phyloP scores from a whole-genome alignment of 1,284 basidiomycete species.

The Boletus nobilissimus region DNA sequence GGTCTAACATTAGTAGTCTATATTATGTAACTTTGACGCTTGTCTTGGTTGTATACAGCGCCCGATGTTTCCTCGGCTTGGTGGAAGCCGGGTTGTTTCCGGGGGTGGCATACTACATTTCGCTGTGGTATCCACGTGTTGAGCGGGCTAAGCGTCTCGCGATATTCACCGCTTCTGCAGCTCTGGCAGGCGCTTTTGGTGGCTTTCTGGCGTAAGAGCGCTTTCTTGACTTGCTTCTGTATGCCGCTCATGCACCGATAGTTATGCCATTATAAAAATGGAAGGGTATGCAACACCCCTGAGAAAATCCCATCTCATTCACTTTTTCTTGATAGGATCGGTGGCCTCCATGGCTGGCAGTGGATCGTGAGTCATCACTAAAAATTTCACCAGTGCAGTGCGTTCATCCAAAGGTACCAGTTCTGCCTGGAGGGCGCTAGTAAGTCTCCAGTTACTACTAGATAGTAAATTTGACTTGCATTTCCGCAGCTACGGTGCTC shows the following conservation, averaged over 20 bases:
- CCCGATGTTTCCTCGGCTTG: too few relatives aligned
- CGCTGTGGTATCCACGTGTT: too few relatives aligned
- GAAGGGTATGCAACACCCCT: slow-evolving; percentile 47
- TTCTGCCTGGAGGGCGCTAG: slow-evolving; percentile 49
- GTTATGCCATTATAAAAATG: slow-evolving; percentile 48
- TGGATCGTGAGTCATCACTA: slow-evolving; percentile 57
- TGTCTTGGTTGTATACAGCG: too few relatives aligned
- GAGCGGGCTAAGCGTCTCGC: too few relatives aligned
- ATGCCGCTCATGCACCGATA: slow-evolving; percentile 18
- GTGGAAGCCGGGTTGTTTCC: too few relatives aligned
- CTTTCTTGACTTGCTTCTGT: neutral
- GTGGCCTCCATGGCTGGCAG: slow-evolving; percentile 54
- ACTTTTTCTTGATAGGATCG: slow-evolving; percentile 45
- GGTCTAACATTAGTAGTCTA: too few relatives aligned
- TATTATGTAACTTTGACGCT: too few relatives aligned
- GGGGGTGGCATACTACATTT: too few relatives aligned
- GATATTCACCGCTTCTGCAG: too few relatives aligned
- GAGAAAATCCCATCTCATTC: slow-evolving; percentile 6
- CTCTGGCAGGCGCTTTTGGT: too few relatives aligned
- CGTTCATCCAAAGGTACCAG: slow-evolving; percentile 31
- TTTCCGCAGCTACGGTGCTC: slow-evolving; percentile 48
- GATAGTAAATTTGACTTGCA: neutral
- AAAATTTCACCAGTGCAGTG: neutral
- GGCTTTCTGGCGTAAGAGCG: slow-evolving; percentile 49
- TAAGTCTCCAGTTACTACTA: slow-evolving; percentile 24